These are phyloP conservation scores for Centella asiatica DNA, from an alignment of 129 eudicot species.

Conservation along the genomic window DNA sequence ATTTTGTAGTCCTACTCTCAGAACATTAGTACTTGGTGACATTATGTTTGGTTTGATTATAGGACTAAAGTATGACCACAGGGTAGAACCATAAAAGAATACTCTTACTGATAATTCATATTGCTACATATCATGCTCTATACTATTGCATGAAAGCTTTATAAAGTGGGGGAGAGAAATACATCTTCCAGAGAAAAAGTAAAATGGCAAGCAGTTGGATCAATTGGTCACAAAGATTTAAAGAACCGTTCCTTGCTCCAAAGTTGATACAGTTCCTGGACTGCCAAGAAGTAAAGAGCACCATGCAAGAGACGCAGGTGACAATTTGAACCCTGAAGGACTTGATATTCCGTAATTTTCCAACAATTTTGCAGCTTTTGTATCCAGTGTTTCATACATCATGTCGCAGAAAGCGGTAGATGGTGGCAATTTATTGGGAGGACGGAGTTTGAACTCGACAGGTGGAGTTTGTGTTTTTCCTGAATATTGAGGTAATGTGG, in stretches of 20 bases:
- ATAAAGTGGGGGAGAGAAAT: neutral
- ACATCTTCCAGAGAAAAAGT: neutral
- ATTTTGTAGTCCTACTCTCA: neutral
- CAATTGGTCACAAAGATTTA: slow-evolving; percentile 1
- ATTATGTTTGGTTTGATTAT: neutral
- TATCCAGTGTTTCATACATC: slow-evolving; percentile 32
- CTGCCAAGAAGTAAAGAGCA: slow-evolving; percentile 46
- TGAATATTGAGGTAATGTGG: slow-evolving; percentile 3
- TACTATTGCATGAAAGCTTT: neutral
- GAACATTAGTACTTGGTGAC: neutral
- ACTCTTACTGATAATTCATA: neutral
- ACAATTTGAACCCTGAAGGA: slow-evolving; percentile 34
- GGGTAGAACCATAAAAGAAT: neutral
- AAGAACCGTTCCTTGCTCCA: slow-evolving; percentile 21
- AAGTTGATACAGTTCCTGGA: slow-evolving; percentile 32
- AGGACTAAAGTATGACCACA: neutral
- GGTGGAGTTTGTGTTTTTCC: neutral
- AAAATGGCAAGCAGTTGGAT: neutral
- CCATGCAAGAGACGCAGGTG: slow-evolving; percentile 33
- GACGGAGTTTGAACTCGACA: neutral
- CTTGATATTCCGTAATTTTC: slow-evolving; percentile 26
- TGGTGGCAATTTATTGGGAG: slow-evolving; percentile 2
- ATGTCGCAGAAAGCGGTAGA: slow-evolving; percentile 27
- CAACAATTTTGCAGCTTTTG: slow-evolving; percentile 12
- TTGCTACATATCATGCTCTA: neutral